These are phyloP conservation scores for Phytophthora cactorum DNA, from an alignment of 352 stramenopile species.

Conservation along the genomic window DNA sequence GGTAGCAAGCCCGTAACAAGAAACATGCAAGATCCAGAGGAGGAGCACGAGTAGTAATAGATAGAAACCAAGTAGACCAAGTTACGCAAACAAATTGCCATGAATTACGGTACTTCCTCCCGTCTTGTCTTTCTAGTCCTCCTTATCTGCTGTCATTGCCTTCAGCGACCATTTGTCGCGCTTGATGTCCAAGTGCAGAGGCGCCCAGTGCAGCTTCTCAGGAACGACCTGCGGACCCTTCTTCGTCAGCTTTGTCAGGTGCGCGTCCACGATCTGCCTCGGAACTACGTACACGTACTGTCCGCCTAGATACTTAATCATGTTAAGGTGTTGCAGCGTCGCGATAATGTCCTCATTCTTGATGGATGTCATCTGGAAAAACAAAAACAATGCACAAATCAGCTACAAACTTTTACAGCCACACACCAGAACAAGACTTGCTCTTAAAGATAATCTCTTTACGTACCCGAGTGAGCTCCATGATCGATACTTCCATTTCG, in stretches of 20 bases:
- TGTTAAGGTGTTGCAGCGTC: constrained; percentile 97
- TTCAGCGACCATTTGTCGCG: constrained; percentile 89
- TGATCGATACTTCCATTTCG: constrained; percentile 91
- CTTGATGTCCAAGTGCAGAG: constrained; percentile 85
- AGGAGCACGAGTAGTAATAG: not conserved
- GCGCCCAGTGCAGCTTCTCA: constrained; percentile 86
- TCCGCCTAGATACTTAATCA: constrained; percentile 99
- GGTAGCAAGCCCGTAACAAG: constrained; percentile 1
- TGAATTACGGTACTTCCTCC: constrained; percentile 22
- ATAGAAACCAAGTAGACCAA: constrained; percentile 28
- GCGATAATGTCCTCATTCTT: constrained; percentile 99
- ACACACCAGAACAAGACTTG: constrained; percentile 16
- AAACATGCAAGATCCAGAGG: not conserved
- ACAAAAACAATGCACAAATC: not conserved
- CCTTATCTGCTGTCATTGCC: constrained; percentile 71
- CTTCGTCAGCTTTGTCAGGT: constrained; percentile 81
- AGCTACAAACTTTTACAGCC: not conserved
- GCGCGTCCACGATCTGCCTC: constrained; percentile 89
- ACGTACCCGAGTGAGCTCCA: constrained; percentile 93
- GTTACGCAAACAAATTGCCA: not conserved
- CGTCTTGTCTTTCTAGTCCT: constrained; percentile 49
- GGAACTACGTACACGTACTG: constrained; percentile 98
- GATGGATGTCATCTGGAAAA: constrained; percentile 73
- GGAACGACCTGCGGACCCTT: constrained; percentile 72
- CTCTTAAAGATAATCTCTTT: not conserved